Conservation (phyloP, 1,284 basidiomycete genomes). For the Exobasidium rhododendri region DNA sequence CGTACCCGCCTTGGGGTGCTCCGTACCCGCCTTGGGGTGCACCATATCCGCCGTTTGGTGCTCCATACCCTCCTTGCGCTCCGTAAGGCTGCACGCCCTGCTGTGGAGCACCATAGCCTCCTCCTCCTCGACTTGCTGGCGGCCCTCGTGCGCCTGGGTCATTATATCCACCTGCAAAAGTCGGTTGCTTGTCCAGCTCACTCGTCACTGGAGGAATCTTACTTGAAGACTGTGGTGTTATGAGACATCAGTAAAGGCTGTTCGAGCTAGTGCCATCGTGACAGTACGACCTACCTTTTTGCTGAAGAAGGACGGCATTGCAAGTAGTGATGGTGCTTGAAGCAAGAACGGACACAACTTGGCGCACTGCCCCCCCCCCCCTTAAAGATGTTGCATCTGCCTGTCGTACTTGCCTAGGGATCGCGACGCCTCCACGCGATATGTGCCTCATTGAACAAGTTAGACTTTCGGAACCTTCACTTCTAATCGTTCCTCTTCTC, state of each 20-base stretch:
- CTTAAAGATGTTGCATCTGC: too few species aligned
- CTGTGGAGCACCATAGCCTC: not conserved
- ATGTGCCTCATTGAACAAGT: not conserved
- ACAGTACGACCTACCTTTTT: constrained; percentile 12
- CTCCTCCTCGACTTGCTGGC: constrained; percentile 1
- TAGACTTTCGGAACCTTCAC: not conserved
- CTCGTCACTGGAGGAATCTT: constrained; percentile 19
- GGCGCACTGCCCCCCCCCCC: too few species aligned
- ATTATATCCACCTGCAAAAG: constrained; percentile 12
- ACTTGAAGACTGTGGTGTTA: not conserved
- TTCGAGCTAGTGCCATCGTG: too few species aligned
- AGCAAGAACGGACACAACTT: too few species aligned
- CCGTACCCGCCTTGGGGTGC: constrained; percentile 7
- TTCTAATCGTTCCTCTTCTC: not conserved
- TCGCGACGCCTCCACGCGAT: constrained; percentile 1
- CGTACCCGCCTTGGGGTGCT: constrained; percentile 7
- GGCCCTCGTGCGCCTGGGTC: constrained; percentile 6
- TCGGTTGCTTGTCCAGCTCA: not conserved
- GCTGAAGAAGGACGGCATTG: constrained; percentile 7
- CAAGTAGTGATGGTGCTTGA: too few species aligned
- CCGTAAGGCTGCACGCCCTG: not conserved
- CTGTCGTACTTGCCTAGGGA: not conserved
- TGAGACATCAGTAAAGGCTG: too few species aligned
- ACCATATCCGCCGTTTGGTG: constrained; percentile 6
- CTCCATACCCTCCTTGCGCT: constrained; percentile 3